Evolutionary conservation across 768 basidiomycete species (phyloP), one percentile per base, ranked within the genome.

Genomic region (Tricholomella constricta): DNA sequence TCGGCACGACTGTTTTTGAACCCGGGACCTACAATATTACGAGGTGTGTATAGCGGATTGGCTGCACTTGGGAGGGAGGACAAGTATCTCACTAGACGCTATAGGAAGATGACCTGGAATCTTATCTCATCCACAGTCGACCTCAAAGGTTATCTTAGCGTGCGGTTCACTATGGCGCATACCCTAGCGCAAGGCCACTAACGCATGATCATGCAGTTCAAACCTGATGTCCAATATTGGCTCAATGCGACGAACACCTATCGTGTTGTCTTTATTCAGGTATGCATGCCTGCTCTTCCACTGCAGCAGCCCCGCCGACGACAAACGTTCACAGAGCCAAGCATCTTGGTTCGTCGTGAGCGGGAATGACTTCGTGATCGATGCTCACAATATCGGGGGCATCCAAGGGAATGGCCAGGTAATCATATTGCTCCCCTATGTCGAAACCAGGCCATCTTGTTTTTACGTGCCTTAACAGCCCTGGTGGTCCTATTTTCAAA

Each of bases 341-440:
- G 80, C 83, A 2, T 84, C 83, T 6, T 84, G 82, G 81, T 85
- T 85, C 58, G 78, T 84, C 45, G 69, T 85, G 31, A 81, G 81
- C 3, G 83, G 82, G 3, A 67, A 67, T 26, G 74, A 83, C 67
- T 84, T 84, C 52, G 69, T 69, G 14, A 74, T 84, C 54, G 78
- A 84, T 61, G 83, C 76, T 2, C 79, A 84, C 61, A 73, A 75
- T 58, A 72, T 69, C 1, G 83, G 83, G 23, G 82, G 82, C 2
- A 80, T 85, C 45, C 70, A 79, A 61, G 83, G 83, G 17, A 82
- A 84, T 58, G 83, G 83, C 31, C 83, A 82, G 66, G 78, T 76
- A 49, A 17, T 62, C 37, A 11, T 25, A 20, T 20, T 25, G n/a
- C n/a, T n/a, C n/a, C 25, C 19, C 25, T 26, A 15, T 11, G 22